Base-by-base conservation (phyloP, 2,329 filamentous ascomycete genomes). In the Emydomyces testavorans region DNA sequence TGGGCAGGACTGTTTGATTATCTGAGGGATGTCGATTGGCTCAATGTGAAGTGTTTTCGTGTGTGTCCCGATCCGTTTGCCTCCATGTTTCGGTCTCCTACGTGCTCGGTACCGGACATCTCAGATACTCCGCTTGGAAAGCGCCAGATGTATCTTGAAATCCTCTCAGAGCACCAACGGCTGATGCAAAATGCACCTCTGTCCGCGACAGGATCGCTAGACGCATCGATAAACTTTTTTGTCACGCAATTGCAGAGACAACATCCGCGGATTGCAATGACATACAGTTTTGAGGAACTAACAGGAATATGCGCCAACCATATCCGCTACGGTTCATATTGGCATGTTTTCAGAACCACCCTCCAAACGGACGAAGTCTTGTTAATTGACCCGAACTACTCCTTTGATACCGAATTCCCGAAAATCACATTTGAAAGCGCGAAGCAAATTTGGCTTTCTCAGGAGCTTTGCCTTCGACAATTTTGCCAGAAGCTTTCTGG, bases 401-500 rank as follows among this genome's bases (percentile, higher is more conserved):
- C 54, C 15, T 55, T 55, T 29, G 54, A 55, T 46, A 50, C 34
- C 10, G 44, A 50, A 26, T 46, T 50, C 16, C 52, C 54, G 7
- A 51, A 44, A 23, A 53, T 50, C 6, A 55, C 54, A 16, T 54
- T 53, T 26, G 54, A 55, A 16, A 53, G 50, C 41, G 52, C 52
- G 8, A 50, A 47, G 34, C 46, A 48, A 24, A 41, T 54, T 18
- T 54, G 54, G 52, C 31, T 55, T 31, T 51, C 44, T 24, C 52
- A 29, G n/a, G 42, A 52, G 15, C 45, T 51, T 37, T 52, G 53
- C 18, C 40, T 55, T 24, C 52, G 42, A 41, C 52, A 55, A 23
- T 53, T 55, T 24, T 55, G 54, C 41, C 54, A 54, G 34, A 54
- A 52, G 34, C 41, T 55, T 6, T 55, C 54, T 4, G 54, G 54